Percentiles rank a stretch among this genome's conserved stretches.
phyloP scores from a whole-genome alignment of 2,329 filamentous ascomycete species.

The Chalaropsis ovoidea region DNA sequence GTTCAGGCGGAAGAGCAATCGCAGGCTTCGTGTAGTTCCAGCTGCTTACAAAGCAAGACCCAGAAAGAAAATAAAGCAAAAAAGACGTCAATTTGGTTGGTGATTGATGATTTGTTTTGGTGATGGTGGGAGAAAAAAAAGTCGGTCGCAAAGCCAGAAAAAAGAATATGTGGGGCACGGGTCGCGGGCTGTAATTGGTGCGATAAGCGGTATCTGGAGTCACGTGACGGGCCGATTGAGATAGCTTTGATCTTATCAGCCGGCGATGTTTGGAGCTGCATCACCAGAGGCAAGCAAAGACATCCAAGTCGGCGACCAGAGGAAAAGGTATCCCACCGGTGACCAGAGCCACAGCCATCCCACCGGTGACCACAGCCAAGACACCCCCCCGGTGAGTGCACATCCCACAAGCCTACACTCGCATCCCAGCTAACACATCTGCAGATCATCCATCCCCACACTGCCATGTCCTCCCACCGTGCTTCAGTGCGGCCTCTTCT shows the following conservation, averaged over 20 bases:
- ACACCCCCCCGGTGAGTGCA: too few species aligned
- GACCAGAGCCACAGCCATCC: too few species aligned
- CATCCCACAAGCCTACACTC: not conserved
- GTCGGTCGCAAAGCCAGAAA: conserved; percentile 4
- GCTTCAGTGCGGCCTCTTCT: conserved; percentile 10
- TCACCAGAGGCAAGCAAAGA: too few species aligned
- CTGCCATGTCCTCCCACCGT: not conserved
- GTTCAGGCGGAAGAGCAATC: too few species aligned
- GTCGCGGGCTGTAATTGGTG: not conserved
- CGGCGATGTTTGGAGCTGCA: not conserved
- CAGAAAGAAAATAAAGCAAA: too few species aligned
- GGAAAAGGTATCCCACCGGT: too few species aligned
- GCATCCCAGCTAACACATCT: not conserved
- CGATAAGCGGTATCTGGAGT: not conserved
- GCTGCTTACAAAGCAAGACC: too few species aligned
- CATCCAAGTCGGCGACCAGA: too few species aligned
- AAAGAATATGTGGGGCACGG: not conserved
- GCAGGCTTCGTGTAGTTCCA: too few species aligned
- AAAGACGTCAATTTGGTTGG: too few species aligned
- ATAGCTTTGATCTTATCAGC: not conserved
- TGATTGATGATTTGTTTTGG: not conserved
- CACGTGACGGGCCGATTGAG: not conserved
- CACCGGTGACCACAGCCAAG: too few species aligned
- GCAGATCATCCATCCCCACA: not conserved
- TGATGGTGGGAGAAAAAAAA: not conserved